phyloP scores from a whole-genome alignment of 768 basidiomycete genomes.

The Panaeolus cyanescens region DNA sequence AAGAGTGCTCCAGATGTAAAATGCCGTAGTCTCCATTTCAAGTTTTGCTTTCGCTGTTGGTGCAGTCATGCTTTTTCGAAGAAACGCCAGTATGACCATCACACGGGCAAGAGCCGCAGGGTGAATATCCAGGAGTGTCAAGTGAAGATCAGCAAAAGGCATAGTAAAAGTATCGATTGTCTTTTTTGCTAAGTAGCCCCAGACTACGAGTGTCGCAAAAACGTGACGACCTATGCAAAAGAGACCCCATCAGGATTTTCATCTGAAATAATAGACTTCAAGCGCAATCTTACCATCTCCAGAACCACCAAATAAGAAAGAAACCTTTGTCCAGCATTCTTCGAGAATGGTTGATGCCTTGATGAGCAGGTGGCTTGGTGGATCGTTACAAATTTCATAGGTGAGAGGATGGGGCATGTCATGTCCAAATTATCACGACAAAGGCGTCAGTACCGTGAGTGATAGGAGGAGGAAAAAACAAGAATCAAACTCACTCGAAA shows the following conservation, averaged over 20 bases:
- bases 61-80: constrained; percentile 9
- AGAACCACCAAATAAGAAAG: constrained; percentile 23
- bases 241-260: too few relatives aligned
- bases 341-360: background rate
- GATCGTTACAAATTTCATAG: constrained; percentile 9
- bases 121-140: constrained; percentile 4
- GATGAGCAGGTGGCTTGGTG: background rate
- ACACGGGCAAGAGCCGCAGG: constrained; percentile 7
- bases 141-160: constrained; percentile 2
- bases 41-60: background rate
- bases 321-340: background rate
- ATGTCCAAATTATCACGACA: constrained; percentile 25
- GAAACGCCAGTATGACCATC: constrained; percentile 17
- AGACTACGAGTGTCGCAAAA: too few relatives aligned
- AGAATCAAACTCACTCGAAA: too few relatives aligned
- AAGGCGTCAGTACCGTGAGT: too few relatives aligned
- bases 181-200: too few relatives aligned
- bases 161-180: too few relatives aligned
- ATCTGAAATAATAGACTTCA: background rate
- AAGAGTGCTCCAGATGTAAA: constrained; percentile 17
- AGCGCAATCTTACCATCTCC: constrained; percentile 17
- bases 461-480: too few relatives aligned
- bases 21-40: constrained; percentile 17
- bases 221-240: constrained; percentile 19
- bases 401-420: constrained; percentile 17